Evolutionary conservation across 371 early-diverging fungal species (phyloP), one percentile per base, ranked within the genome.

Genomic region (Mucor velutinosus): DNA sequence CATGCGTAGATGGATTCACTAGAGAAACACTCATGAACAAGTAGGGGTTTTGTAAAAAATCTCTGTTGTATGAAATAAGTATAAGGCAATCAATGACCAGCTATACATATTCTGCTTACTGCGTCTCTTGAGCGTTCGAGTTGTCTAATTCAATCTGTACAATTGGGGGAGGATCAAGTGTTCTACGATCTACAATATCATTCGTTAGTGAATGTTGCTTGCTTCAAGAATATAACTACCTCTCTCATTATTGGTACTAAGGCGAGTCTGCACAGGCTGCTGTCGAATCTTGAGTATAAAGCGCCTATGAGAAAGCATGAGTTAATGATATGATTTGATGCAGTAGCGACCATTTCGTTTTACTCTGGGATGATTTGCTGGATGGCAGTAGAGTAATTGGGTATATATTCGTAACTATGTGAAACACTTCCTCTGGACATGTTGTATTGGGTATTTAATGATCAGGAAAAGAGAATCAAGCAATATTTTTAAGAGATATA

Each of bases 101-200:
- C 21, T 14, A 55, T 55, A 5, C 63, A 8, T 33, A 33, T 3
- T 33, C 32, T 29, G 65, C 58, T 65, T 73, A 73, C 76, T 73
- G 64, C 62, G 66, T 71, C 58, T 74, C 67, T 51, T 74, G 71
- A 45, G 62, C 30, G 41, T 76, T 67, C 4, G 85, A 77, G 47
- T 88, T 86, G 15, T 81, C 74, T 4, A 90, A 78, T 32, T 81
- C 71, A 53, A 92, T 84, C 74, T 92, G 91, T 60, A 95, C 86
- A 60, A 96, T 89, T 0, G 95, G 95, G 25, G 95, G 95, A 29
- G 96, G 96, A 69, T 96, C 96, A 29, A 96, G 86, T 19, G 95
- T 94, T 47, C 95, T 80, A 64, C 96, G 87, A 74, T 96, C 96
- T 75, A 62, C 14, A 43, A 15, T 60, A 12, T 3, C 30, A 51